These are phyloP conservation scores for Xylariaceae sp. DNA, from an alignment of 2,329 filamentous ascomycete species.

Conservation along the genomic window DNA sequence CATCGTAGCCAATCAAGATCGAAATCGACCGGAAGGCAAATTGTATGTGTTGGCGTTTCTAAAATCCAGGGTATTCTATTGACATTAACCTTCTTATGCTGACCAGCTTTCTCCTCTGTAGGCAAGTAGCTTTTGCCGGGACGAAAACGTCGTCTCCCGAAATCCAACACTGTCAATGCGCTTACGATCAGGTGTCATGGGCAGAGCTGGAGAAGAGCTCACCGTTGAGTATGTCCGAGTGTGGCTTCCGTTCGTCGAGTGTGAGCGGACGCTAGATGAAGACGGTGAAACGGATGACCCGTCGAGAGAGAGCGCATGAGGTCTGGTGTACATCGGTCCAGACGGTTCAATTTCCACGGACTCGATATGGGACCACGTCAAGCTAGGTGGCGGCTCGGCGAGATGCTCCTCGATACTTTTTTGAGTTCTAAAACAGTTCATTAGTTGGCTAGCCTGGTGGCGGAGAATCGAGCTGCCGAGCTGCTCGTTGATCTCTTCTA, in stretches of 20 bases:
- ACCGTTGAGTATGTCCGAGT: slow-evolving; percentile 30
- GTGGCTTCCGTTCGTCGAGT: slow-evolving; percentile 23
- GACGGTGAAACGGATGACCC: slow-evolving; percentile 29
- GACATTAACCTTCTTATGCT: slow-evolving; percentile 4
- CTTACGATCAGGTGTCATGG: slow-evolving; percentile 29
- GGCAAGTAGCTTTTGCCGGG: slow-evolving; percentile 30
- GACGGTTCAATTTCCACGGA: slow-evolving; percentile 34
- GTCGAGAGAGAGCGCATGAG: slow-evolving; percentile 22
- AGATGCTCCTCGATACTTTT: slow-evolving; percentile 30
- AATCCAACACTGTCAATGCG: slow-evolving; percentile 32
- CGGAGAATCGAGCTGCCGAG: not conserved
- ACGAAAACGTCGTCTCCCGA: slow-evolving; percentile 35
- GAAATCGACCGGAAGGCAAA: not conserved
- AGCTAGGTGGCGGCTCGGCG: slow-evolving; percentile 20
- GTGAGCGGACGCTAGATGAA: slow-evolving; percentile 33
- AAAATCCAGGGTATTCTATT: slow-evolving; percentile 9
- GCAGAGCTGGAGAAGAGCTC: slow-evolving; percentile 25
- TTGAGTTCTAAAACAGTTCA: slow-evolving; percentile 11
- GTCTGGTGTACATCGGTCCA: slow-evolving; percentile 28
- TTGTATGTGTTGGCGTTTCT: slow-evolving; percentile 15
- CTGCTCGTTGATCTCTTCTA: not conserved
- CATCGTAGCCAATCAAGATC: not conserved
- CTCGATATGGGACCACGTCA: slow-evolving; percentile 36
- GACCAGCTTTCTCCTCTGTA: slow-evolving; percentile 25
- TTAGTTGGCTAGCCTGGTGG: slow-evolving; percentile 4